These are phyloP conservation scores for Rutstroemia sp. DNA, from an alignment of 2,329 filamentous ascomycete species.

Conservation along the genomic window DNA sequence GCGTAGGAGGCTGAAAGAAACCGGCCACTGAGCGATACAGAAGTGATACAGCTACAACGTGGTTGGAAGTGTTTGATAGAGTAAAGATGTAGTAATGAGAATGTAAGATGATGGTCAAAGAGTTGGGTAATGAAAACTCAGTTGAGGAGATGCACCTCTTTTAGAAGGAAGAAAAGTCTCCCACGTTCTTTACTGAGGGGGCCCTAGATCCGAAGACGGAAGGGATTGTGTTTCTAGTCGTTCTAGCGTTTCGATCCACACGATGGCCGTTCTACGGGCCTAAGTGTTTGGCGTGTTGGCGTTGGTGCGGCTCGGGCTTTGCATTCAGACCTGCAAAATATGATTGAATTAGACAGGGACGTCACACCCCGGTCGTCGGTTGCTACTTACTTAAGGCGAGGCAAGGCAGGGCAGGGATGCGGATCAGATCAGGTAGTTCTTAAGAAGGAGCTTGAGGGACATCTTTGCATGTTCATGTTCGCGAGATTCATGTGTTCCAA, in stretches of 20 bases:
- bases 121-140: conserved; percentile 12
- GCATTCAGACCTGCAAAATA: not conserved
- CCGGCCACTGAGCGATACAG: not conserved
- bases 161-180: conserved; percentile 5
- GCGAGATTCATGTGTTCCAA: too few species aligned
- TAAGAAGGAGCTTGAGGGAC: too few species aligned
- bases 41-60: not conserved
- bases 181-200: not conserved
- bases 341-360: conserved; percentile 1
- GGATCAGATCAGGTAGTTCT: not conserved
- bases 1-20: conserved; percentile 4
- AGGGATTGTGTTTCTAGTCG: not conserved
- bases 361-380: not conserved
- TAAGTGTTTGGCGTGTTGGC: conserved; percentile 1
- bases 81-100: conserved; percentile 10
- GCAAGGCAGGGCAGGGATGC: not conserved
- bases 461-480: too few species aligned
- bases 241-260: conserved; percentile 5
- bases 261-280: not conserved
- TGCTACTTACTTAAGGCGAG: not conserved
- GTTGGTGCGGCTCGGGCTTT: conserved; percentile 8
- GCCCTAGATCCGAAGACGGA: conserved; percentile 7
- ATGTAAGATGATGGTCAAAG: conserved; percentile 8
- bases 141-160: conserved; percentile 8
- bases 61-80: not conserved